Evolutionary conservation across 768 basidiomycete genomes (phyloP), one percentile per base, ranked within the genome.

Genomic region (Amanita exitialis): DNA sequence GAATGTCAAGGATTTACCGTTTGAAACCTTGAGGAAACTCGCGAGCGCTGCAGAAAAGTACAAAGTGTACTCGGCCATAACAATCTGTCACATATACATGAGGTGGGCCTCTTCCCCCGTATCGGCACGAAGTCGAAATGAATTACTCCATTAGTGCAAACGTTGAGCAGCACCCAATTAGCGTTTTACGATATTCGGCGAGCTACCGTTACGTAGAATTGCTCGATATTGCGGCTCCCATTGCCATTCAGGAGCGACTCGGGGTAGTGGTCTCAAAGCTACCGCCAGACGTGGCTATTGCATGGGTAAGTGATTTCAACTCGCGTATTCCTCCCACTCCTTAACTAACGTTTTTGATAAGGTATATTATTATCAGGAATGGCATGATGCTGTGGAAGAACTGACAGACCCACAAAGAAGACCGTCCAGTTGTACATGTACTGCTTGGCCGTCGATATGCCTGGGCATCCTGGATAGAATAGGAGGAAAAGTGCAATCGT

Each of bases 31-130:
- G 6, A 16, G 8, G 1, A 20, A 16, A 7, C 12, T 57, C 3
- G 49, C 56, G 28, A 51, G 54, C 18, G 53, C 56, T 30, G 45
- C 45, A 23, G 46, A 47, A 32, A 52, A 38, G 47, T 52, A 52
- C 44, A 16, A 36, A 6, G 18, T 52, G 8, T 48, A 16, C 34
- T 15, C 47, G 8, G 51, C 51, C 7, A 38, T 52, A 44, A 25
- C 46, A n/a, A 37, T 47, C 1, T 52, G 51, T 23, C 47, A 52
- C 1, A 13, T 47, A n/a, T 43, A 35, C 18, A 47, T 52, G 45
- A 3, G n/a, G 51, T 52, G 27, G 3, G 51, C 46, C 44, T 18
- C 18, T 37, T 49, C 15, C 35, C 4, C 16, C 23, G 35, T 12
- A 21, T 25, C 12, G 23, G 13, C 6, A 8, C 35, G 3, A 12